Evolutionary conservation across 768 basidiomycete species (phyloP), one percentile per base, ranked within the genome.

Genomic region (Artomyces pyxidatus): DNA sequence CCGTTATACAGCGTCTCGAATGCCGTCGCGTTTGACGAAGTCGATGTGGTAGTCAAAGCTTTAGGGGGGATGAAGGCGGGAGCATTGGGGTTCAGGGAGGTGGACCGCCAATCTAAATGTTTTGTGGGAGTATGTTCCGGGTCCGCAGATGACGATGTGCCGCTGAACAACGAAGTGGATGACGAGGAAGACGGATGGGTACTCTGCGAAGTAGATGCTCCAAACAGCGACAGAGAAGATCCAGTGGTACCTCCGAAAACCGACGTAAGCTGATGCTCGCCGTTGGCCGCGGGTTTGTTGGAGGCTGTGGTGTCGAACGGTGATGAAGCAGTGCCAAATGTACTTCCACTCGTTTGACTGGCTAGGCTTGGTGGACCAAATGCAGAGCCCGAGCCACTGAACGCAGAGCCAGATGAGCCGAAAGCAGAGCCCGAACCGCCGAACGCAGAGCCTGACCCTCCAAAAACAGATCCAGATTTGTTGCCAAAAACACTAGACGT

Each of bases 401-500:
- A 48, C 17, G 38, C 37, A n/a, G 48, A 40, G 9, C 54, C 45
- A 9, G 55, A 41, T 4, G 50, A 26, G 22, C 54, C 56, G 29
- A 59, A 61, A 4, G 54, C 52, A 6, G 61, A 59, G 0, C 51
- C 43, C 28, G 56, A 41, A 4, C 41, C 45, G 5, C 55, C 53
- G 19, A 60, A 60, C 2, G 50, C 53, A 14, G 61, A 45, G 29
- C 48, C 29, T n/a, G n/a, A 11, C 47, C 45, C 27, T 64, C 64
- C 41, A 64, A 30, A 30, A 55, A 59, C 14, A n/a, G n/a, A n/a
- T n/a, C n/a, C n/a, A n/a, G 32, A 5, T 16, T 28, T 23, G 7
- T 45, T 61, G 1, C 64, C 64, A 48, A 72, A 73, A 5, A 57
- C 61, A 29, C 67, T 73, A 1, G 65, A 62, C 4, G 58, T 53